A percentile compares a stretch with the other conserved stretches of the same genome.
Conservation (phyloP, 2,329 filamentous ascomycete genomes). For the Alternaria rosae region DNA sequence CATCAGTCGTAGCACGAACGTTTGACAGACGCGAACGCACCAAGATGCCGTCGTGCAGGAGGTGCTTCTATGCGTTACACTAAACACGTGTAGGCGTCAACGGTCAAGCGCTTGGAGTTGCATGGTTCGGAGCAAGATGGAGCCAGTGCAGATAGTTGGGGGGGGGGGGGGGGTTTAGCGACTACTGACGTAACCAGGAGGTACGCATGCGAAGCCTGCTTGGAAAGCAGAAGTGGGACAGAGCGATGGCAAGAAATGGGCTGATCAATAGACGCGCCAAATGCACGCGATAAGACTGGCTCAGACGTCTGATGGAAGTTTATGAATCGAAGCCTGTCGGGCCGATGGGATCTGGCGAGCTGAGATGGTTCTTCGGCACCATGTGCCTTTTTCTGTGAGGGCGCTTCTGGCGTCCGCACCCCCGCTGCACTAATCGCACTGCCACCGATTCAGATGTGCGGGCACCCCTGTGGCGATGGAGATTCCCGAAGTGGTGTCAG, state of each 20-base stretch:
- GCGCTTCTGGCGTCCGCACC: constrained; percentile 19
- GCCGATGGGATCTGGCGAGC: constrained; percentile 18
- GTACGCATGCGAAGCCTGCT: background rate
- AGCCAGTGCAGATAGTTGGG: constrained; percentile 1
- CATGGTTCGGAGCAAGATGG: constrained; percentile 1
- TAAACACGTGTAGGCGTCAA: constrained; percentile 12
- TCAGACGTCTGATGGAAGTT: background rate
- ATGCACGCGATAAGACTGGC: constrained; percentile 4
- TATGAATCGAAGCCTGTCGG: constrained; percentile 10
- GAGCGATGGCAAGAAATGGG: background rate
- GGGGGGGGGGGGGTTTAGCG: constrained; percentile 1
- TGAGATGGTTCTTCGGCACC: constrained; percentile 21
- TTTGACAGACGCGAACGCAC: constrained; percentile 6
- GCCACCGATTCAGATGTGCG: constrained; percentile 24
- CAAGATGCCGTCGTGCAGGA: constrained; percentile 12
- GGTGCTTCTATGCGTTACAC: constrained; percentile 5
- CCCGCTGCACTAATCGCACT: constrained; percentile 24
- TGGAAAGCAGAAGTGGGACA: background rate
- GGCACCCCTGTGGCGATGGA: constrained; percentile 15
- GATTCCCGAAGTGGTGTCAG: constrained; percentile 23
- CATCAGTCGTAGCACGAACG: constrained; percentile 14
- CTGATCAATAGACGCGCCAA: background rate
- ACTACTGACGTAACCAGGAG: constrained; percentile 8
- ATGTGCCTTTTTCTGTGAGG: constrained; percentile 8
- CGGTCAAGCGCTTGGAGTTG: constrained; percentile 7